Evolutionary conservation across 1,284 basidiomycete genomes (phyloP).

Genomic region (Marasmius fiardii): DNA sequence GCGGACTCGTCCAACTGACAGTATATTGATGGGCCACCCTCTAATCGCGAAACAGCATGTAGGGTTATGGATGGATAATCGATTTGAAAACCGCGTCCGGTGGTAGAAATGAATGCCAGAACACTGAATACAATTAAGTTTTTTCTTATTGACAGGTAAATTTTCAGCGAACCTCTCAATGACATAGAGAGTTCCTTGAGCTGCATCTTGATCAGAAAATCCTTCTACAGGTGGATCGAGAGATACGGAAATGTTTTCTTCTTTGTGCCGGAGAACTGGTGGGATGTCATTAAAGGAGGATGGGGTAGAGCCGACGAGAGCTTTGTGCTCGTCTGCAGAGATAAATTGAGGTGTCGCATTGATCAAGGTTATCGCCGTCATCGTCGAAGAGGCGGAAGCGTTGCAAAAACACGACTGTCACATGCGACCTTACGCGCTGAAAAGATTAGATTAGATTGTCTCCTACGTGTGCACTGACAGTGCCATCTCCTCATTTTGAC

Average conservation of each 20-base stretch:
- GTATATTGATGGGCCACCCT: constrained; percentile 70
- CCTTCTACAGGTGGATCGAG: constrained; percentile 66
- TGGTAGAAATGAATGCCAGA: constrained; percentile 71
- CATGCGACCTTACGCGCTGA: too few relatives aligned
- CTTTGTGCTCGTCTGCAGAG: constrained; percentile 66
- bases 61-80: constrained; percentile 84
- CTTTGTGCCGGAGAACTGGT: constrained; percentile 70
- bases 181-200: constrained; percentile 70
- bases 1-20: constrained; percentile 78
- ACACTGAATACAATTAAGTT: constrained; percentile 48
- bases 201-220: constrained; percentile 46
- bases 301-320: constrained; percentile 72
- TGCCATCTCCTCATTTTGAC: too few relatives aligned
- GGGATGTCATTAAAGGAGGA: constrained; percentile 79
- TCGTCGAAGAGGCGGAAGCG: not conserved
- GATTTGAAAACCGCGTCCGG: constrained; percentile 73
- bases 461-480: too few relatives aligned
- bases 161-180: constrained; percentile 65
- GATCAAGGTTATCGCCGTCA: constrained; percentile 33
- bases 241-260: constrained; percentile 62
- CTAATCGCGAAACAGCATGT: constrained; percentile 80
- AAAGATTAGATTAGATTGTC: too few relatives aligned
- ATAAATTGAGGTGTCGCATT: constrained; percentile 52
- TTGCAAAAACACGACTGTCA: too few relatives aligned
- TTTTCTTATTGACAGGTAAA: constrained; percentile 18